Evolutionary conservation across 2,329 filamentous ascomycete genomes (phyloP).

Genomic region (Ceratocystis destructans): DNA sequence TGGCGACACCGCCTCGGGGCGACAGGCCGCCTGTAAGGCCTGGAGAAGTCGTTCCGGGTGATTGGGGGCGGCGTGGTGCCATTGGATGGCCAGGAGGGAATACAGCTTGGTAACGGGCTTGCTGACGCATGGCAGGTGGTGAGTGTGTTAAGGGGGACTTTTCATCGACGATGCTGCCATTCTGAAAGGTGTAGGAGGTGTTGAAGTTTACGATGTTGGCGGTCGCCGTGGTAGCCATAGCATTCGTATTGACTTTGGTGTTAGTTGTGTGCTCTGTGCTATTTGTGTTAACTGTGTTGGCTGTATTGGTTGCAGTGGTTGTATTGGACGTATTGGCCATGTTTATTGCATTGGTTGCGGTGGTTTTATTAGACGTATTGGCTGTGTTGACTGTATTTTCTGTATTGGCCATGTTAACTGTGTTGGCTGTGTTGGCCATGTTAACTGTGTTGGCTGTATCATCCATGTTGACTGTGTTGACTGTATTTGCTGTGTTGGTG

Average conservation of each 20-base stretch:
- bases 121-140: constrained; percentile 30
- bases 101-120: constrained; percentile 42
- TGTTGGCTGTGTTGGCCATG: neutral
- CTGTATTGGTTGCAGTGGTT: neutral
- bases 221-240: constrained; percentile 14
- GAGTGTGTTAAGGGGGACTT: constrained; percentile 42
- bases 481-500: neutral
- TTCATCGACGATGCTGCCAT: neutral
- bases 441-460: neutral
- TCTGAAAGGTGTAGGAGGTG: neutral
- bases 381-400: neutral
- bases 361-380: too few relatives aligned
- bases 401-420: neutral
- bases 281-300: neutral
- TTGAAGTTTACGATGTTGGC: neutral
- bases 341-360: neutral
- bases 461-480: neutral
- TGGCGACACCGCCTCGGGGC: constrained; percentile 44
- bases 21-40: constrained; percentile 48
- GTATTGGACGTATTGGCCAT: neutral
- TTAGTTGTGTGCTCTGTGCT: neutral
- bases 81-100: constrained; percentile 41
- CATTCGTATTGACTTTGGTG: neutral
- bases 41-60: constrained; percentile 49
- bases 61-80: constrained; percentile 35